Evolutionary conservation across 768 basidiomycete genomes (phyloP).

Genomic region (Tephrocybe rancida): DNA sequence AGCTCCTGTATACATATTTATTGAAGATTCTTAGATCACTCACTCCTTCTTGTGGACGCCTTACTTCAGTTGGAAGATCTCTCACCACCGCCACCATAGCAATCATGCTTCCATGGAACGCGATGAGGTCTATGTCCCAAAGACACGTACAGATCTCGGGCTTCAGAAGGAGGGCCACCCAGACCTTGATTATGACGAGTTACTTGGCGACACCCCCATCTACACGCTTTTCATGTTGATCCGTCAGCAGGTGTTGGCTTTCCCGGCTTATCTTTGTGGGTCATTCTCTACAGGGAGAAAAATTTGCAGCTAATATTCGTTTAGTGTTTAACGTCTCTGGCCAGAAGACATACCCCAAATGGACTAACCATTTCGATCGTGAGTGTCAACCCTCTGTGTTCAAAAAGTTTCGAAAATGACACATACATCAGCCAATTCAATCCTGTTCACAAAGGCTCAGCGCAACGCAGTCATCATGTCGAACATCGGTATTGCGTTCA

Average conservation of each 20-base stretch:
- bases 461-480: constrained; percentile 54
- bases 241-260: constrained; percentile 58
- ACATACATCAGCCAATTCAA: constrained; percentile 45
- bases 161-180: constrained; percentile 41
- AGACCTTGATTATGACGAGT: constrained; percentile 53
- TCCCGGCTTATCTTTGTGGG: constrained; percentile 64
- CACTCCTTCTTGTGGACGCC: constrained; percentile 54
- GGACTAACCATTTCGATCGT: constrained; percentile 71
- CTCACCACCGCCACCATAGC: constrained; percentile 53
- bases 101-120: constrained; percentile 56
- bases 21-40: constrained; percentile 30
- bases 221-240: constrained; percentile 59
- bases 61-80: constrained; percentile 56
- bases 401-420: background rate
- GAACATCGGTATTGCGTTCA: constrained; percentile 54
- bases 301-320: constrained; percentile 46
- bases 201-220: constrained; percentile 60
- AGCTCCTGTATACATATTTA: constrained; percentile 11
- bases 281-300: constrained; percentile 51
- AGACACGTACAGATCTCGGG: constrained; percentile 58
- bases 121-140: constrained; percentile 63
- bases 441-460: constrained; percentile 56
- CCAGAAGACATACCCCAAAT: constrained; percentile 57
- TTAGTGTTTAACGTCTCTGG: constrained; percentile 61
- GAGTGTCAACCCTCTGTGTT: constrained; percentile 20